A percentile compares a stretch with the other conserved stretches of the same genome.
phyloP scores from a whole-genome alignment of 2,329 filamentous ascomycete species.

The Fusarium fracticaudum region DNA sequence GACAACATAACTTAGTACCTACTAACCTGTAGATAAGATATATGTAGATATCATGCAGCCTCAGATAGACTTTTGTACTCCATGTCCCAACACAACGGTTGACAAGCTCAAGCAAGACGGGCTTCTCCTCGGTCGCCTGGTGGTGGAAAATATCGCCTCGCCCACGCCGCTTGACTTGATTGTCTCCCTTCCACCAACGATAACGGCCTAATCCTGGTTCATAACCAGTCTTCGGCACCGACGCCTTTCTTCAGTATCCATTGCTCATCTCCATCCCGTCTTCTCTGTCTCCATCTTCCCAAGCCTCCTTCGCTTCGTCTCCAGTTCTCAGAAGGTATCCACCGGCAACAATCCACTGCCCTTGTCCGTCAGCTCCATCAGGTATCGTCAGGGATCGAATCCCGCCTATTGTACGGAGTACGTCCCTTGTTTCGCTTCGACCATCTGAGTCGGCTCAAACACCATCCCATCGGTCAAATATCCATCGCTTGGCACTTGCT shows the following conservation, averaged over 20 bases:
- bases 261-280: neutral
- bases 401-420: neutral
- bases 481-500: conserved; percentile 40
- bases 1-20: neutral
- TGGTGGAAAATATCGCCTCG: conserved; percentile 45
- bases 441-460: conserved; percentile 39
- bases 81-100: conserved; percentile 24
- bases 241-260: neutral
- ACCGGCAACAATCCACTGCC: neutral
- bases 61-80: neutral
- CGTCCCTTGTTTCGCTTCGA: conserved; percentile 42
- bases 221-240: conserved; percentile 16
- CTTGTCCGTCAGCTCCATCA: conserved; percentile 32
- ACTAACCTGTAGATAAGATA: conserved; percentile 1
- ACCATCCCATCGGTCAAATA: conserved; percentile 43
- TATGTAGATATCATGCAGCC: neutral
- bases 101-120: conserved; percentile 10
- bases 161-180: conserved; percentile 28
- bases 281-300: neutral
- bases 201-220: conserved; percentile 33
- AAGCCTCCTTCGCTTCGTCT: neutral
- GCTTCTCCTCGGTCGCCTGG: conserved; percentile 33
- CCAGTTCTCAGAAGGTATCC: neutral
- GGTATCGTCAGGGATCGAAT: conserved; percentile 39
- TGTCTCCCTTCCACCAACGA: conserved; percentile 44